Evolutionary conservation across 768 basidiomycete species (phyloP).

Genomic region (Hebeloma cylindrosporum): DNA sequence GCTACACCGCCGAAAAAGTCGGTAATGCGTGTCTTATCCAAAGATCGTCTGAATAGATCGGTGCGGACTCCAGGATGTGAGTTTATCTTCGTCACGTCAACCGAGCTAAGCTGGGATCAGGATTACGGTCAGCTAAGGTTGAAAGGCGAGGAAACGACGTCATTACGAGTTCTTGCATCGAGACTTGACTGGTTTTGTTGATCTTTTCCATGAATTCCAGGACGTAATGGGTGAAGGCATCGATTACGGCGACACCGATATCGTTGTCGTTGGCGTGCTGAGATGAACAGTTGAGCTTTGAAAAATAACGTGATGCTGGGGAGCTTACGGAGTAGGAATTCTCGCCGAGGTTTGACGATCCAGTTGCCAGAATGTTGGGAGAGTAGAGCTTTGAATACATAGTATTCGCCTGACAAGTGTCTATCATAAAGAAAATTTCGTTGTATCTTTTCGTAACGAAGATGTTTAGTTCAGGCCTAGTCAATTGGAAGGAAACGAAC

Average conservation of each 20-base stretch:
- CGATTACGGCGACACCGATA: constrained; percentile 94
- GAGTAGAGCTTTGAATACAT: constrained; percentile 94
- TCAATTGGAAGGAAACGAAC: constrained; percentile 38
- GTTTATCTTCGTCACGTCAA: constrained; percentile 69
- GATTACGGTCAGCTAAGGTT: background rate
- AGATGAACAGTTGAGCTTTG: background rate
- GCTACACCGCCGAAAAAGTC: constrained; percentile 91
- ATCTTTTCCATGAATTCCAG: constrained; percentile 90
- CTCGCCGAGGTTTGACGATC: constrained; percentile 79
- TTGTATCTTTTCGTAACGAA: no score
- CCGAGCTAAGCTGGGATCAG: constrained; percentile 69
- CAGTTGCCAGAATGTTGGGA: constrained; percentile 89
- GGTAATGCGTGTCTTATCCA: constrained; percentile 65
- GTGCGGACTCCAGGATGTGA: constrained; percentile 90
- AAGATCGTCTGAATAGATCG: constrained; percentile 70
- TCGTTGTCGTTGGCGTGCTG: constrained; percentile 94
- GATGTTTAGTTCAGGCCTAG: no score
- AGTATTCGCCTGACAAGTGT: constrained; percentile 97
- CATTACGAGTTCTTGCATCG: constrained; percentile 83
- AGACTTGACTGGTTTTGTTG: constrained; percentile 83
- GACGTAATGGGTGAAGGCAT: constrained; percentile 90
- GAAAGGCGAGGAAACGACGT: constrained; percentile 31
- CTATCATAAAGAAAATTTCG: constrained; percentile 96
- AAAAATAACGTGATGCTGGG: background rate
- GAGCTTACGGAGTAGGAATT: constrained; percentile 87